phyloP scores from a whole-genome alignment of 83 land plant genomes.

The Picea abies region DNA sequence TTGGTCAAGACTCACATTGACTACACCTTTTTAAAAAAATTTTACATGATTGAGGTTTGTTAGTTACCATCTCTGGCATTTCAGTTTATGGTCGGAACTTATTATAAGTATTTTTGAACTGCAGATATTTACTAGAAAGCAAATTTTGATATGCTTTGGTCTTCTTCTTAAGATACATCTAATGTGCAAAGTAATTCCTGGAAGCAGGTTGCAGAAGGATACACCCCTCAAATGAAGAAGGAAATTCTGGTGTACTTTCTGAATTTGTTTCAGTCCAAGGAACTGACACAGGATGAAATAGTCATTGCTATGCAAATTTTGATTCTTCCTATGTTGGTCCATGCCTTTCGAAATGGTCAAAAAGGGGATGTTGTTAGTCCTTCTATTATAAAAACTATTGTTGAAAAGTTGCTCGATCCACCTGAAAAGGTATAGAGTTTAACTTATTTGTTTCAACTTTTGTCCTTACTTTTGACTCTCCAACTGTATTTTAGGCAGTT shows the following conservation, averaged over 20 bases:
- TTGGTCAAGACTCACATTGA: slow-evolving; percentile 87
- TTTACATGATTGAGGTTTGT: slow-evolving; percentile 93
- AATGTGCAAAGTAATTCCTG: not conserved
- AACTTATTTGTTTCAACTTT: not conserved
- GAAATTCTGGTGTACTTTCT: slow-evolving; percentile 83
- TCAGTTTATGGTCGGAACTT: not conserved
- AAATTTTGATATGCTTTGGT: not conserved
- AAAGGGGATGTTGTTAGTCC: slow-evolving; percentile 95
- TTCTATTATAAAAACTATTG: slow-evolving; percentile 84
- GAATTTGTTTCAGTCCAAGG: slow-evolving; percentile 84
- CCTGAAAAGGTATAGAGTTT: slow-evolving; percentile 85
- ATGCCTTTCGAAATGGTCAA: slow-evolving; percentile 90
- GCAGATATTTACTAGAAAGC: not conserved
- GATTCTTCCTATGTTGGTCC: slow-evolving; percentile 95
- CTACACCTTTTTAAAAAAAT: slow-evolving; percentile 93
- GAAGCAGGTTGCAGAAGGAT: slow-evolving; percentile 94
- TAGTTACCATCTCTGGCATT: not conserved
- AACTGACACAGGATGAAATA: slow-evolving; percentile 80
- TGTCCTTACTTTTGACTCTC: not conserved
- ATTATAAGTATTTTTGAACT: not conserved
- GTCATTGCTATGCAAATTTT: slow-evolving; percentile 98
- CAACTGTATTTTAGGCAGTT: not conserved
- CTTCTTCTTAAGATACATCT: slow-evolving; percentile 5
- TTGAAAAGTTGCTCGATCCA: slow-evolving; percentile 98
- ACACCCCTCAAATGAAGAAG: slow-evolving; percentile 89